Conservation (phyloP, 2,329 filamentous ascomycete species). For the Lasiodiplodia gonubiensis region DNA sequence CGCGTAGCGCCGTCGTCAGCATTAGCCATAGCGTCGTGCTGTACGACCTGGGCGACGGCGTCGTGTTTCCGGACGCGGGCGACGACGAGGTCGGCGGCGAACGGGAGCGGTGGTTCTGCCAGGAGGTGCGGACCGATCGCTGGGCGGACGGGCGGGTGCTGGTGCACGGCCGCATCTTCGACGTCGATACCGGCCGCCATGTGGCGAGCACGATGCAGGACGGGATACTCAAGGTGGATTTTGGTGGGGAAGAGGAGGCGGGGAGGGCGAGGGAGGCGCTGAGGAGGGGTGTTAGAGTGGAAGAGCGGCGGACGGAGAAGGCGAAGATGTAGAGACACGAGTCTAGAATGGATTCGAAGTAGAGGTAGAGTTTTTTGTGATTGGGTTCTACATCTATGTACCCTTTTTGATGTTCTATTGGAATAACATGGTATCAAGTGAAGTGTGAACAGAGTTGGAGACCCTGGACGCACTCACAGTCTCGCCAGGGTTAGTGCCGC, state of each 20-base stretch:
- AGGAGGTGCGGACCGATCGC: slow-evolving; percentile 38
- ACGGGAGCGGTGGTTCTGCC: slow-evolving; percentile 41
- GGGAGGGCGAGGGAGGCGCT: neutral
- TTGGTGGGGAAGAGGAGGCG: neutral
- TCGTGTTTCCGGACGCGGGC: neutral
- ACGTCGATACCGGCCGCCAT: slow-evolving; percentile 37
- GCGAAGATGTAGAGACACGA: slow-evolving; percentile 10
- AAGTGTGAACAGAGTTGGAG: neutral
- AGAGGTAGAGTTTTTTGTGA: neutral
- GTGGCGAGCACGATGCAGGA: slow-evolving; percentile 45
- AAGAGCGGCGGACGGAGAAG: neutral
- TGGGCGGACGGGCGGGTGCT: slow-evolving; percentile 38
- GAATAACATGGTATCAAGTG: neutral
- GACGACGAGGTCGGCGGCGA: slow-evolving; percentile 31
- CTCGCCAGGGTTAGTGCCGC: neutral
- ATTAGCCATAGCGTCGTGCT: neutral
- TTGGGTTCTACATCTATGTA: neutral
- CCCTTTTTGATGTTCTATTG: neutral
- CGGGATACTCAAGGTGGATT: slow-evolving; percentile 36
- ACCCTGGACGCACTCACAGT: neutral
- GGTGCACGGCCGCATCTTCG: slow-evolving; percentile 38
- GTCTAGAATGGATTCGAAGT: neutral
- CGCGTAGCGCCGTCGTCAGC: neutral
- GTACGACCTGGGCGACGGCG: neutral
- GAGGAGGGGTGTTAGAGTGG: neutral